phyloP scores from a whole-genome alignment of 2,329 filamentous ascomycete species.

The Verticillium tricorpus region DNA sequence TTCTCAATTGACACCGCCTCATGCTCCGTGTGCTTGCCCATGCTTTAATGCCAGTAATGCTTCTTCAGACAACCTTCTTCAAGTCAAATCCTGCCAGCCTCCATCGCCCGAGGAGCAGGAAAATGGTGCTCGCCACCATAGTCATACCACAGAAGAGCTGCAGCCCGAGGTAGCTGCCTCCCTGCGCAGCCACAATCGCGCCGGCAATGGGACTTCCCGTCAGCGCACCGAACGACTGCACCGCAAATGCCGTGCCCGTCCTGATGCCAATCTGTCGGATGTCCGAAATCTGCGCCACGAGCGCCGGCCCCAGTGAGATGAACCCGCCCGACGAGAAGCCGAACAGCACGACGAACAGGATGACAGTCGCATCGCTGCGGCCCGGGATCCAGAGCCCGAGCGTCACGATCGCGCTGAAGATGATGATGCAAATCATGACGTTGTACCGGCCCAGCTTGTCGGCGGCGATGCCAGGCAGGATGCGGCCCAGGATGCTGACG shows the following conservation, averaged over 20 bases:
- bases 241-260: conserved; percentile 28
- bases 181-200: conserved; percentile 24
- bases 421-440: conserved; percentile 26
- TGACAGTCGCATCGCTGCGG: conserved; percentile 25
- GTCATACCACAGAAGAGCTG: conserved; percentile 62
- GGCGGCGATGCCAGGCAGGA: conserved; percentile 39
- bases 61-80: background rate
- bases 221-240: conserved; percentile 41
- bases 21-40: background rate
- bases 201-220: conserved; percentile 41
- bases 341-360: conserved; percentile 38
- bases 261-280: conserved; percentile 27
- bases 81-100: background rate
- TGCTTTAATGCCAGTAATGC: background rate
- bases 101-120: background rate
- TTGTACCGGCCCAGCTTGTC: conserved; percentile 37
- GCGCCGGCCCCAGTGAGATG: conserved; percentile 36
- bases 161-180: conserved; percentile 52
- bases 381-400: conserved; percentile 36
- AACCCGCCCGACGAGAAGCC: conserved; percentile 41
- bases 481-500: conserved; percentile 39
- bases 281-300: conserved; percentile 31
- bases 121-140: conserved; percentile 22
- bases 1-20: background rate
- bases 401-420: conserved; percentile 27